phyloP scores from a whole-genome alignment of 352 stramenopile genomes.

The Elongisporangium prolatum region DNA sequence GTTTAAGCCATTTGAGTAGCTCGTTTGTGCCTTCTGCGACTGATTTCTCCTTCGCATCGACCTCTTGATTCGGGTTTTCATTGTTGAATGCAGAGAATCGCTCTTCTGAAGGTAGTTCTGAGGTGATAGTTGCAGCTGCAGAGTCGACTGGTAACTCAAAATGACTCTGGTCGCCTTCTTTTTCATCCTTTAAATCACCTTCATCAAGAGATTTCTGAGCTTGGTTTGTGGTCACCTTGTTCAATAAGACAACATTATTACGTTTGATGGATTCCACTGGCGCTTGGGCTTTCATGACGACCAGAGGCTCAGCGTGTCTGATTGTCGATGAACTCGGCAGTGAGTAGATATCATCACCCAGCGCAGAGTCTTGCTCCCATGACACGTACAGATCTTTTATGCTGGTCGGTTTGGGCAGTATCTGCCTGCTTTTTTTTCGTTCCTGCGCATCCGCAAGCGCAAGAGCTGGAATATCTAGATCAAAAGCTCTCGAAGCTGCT shows the following conservation, averaged over 20 bases:
- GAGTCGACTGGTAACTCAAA: background rate
- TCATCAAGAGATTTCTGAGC: background rate
- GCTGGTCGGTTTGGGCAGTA: background rate
- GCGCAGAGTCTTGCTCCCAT: background rate
- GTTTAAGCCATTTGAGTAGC: conserved; percentile 35
- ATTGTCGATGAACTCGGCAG: background rate
- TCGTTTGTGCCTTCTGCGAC: conserved; percentile 8
- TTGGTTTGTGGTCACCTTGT: background rate
- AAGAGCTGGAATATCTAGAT: background rate
- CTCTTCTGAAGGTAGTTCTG: background rate
- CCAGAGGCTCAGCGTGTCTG: background rate
- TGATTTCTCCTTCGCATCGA: conserved; percentile 6
- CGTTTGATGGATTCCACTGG: background rate
- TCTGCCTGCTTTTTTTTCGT: background rate
- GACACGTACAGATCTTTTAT: background rate
- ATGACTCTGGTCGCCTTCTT: background rate
- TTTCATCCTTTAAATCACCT: background rate
- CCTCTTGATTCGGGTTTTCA: background rate
- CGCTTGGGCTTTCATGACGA: background rate
- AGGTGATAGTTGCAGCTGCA: background rate
- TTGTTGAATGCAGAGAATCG: background rate
- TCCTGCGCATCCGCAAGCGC: background rate
- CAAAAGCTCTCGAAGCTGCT: background rate
- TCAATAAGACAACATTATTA: background rate
- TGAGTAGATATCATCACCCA: background rate